These are phyloP conservation scores for Colletotrichum acutatum DNA, from an alignment of 2,329 filamentous ascomycete genomes.

Conservation along the genomic window DNA sequence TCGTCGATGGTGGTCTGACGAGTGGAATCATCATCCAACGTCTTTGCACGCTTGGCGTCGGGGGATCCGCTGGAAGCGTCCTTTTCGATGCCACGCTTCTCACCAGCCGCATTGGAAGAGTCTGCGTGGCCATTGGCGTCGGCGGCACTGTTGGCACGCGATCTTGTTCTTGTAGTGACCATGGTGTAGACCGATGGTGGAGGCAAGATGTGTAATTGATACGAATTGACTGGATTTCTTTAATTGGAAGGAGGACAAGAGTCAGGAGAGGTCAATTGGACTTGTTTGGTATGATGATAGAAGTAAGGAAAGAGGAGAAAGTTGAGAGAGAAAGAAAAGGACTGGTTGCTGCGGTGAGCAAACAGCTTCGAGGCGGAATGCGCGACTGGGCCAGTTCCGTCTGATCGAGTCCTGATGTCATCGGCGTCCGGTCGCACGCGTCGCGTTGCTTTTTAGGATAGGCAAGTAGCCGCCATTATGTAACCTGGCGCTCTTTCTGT, in stretches of 20 bases:
- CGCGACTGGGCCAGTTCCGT: not conserved
- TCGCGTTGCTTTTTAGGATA: conserved; percentile 30
- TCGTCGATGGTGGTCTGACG: conserved; percentile 33
- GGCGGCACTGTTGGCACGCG: conserved; percentile 6
- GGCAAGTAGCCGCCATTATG: conserved; percentile 31
- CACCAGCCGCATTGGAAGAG: conserved; percentile 4
- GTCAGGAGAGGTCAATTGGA: not conserved
- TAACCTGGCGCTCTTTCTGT: conserved; percentile 10
- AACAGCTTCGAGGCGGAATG: not conserved
- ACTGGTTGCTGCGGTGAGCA: not conserved
- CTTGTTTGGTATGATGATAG: not conserved
- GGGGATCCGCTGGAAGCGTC: conserved; percentile 6
- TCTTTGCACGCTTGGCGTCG: conserved; percentile 34
- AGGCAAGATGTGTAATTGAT: no score
- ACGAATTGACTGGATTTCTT: not conserved
- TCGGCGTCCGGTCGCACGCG: conserved; percentile 24
- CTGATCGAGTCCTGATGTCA: conserved; percentile 29
- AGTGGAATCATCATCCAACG: not conserved
- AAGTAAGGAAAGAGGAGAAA: not conserved
- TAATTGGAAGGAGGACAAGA: not conserved
- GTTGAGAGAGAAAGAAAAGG: not conserved
- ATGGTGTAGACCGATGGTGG: not conserved
- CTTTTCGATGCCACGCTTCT: conserved; percentile 28
- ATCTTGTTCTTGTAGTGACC: conserved; percentile 22
- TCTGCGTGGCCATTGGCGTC: conserved; percentile 1